Evolutionary conservation across 768 basidiomycete species (phyloP), one percentile per base, ranked within the genome.

Genomic region (Phaeolepiota aurea): DNA sequence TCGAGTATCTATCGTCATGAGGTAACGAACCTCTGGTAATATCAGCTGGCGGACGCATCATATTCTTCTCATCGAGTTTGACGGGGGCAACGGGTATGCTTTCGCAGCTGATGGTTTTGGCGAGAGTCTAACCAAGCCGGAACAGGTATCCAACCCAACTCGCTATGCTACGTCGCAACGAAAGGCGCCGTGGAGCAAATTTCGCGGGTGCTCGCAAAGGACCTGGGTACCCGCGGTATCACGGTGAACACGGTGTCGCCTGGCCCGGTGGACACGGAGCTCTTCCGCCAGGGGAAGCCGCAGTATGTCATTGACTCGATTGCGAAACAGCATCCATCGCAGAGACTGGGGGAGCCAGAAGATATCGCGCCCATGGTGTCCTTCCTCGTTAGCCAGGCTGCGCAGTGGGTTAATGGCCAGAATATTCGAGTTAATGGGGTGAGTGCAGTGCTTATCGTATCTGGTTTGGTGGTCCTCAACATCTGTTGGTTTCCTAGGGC

Each of bases 151-250:
- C 55, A 62, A 3, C 69, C 77, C 0, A 69, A 69, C 43, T 63
- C 65, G 13, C 63, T 79, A 19, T 57, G 69, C 34, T 79, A 77
- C 55, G 63, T 67, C 42, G 69, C 72, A 19, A 68, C 76, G 0
- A 77, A 79, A 54, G 77, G 74, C 25, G 77, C 77, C 1, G 62
- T 79, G 40, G 77, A 79, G 51, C 77, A 79, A 46, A 60, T 77
- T 32, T 58, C 69, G 22, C 69, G 77, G 12, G 69, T 76, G 16
- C 67, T 80, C 12, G 69, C 77, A 3, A 77, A 79, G 44, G 76
- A 79, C 44, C 63, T 78, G n/a, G 76, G 73, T 2, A 47, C 56
- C 9, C 56, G 61, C 7, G 73, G 72, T 10, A 66, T 79, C 47
- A 78, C 74, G 0, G 76, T 77, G 28, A 79, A 79, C 58, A 69